These are phyloP conservation scores for Macadamia tetraphylla DNA, from an alignment of 164 flowering plant genomes.

Conservation along the genomic window DNA sequence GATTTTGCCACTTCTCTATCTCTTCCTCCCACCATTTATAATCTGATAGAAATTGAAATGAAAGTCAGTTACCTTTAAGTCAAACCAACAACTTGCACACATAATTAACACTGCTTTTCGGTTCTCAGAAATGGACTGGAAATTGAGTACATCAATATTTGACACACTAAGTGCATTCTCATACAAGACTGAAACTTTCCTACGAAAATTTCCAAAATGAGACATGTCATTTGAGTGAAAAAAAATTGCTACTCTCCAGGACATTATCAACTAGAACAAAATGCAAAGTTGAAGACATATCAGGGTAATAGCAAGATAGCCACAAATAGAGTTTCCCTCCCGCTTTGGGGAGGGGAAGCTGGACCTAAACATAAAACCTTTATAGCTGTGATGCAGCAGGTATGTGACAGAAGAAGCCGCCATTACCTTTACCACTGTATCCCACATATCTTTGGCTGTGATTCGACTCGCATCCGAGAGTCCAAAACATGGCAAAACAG, in stretches of 20 bases:
- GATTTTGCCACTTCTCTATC: slow-evolving; percentile 94
- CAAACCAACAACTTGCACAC: neutral
- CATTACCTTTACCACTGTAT: slow-evolving; percentile 62
- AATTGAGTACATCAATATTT: neutral
- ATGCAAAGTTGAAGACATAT: neutral
- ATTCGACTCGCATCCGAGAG: slow-evolving; percentile 50
- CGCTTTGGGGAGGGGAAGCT: no score
- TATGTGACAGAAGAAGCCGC: neutral
- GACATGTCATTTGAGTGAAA: no score
- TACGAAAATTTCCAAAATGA: no score
- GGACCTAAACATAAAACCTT: no score
- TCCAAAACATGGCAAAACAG: slow-evolving; percentile 83
- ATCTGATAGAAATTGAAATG: slow-evolving; percentile 41
- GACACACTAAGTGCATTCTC: no score
- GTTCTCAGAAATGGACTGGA: neutral
- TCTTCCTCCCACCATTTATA: slow-evolving; percentile 98
- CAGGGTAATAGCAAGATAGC: neutral
- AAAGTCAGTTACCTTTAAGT: slow-evolving; percentile 3
- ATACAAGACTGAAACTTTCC: no score
- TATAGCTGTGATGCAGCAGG: no score
- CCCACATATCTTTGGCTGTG: slow-evolving; percentile 89
- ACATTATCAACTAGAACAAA: neutral
- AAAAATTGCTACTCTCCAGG: no score
- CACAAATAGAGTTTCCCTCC: no score
- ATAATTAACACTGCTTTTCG: neutral